Percentiles rank a stretch among this genome's conserved stretches.
phyloP scores from a whole-genome alignment of 179 eudicot species.

The Corrigiola litoralis region DNA sequence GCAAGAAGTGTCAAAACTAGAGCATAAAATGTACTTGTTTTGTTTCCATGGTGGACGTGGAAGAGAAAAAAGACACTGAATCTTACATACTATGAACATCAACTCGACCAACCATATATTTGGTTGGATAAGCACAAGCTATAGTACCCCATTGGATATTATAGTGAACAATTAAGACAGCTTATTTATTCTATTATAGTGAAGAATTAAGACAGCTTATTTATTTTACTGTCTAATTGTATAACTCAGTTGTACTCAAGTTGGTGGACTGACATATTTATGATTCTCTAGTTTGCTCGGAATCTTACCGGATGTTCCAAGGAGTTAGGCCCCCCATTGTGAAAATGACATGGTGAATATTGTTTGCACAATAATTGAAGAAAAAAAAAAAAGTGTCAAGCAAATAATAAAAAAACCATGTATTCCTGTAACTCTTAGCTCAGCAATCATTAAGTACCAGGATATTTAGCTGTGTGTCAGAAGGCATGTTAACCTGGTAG shows the following conservation, averaged over 20 bases:
- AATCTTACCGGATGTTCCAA: slow-evolving; percentile 17
- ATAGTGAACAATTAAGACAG: neutral
- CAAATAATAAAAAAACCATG: neutral
- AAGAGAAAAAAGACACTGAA: neutral
- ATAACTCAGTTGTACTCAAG: neutral
- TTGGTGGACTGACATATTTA: neutral
- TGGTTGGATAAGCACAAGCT: neutral
- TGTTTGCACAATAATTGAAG: neutral
- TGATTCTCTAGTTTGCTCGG: slow-evolving; percentile 9
- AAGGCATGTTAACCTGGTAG: slow-evolving; percentile 6
- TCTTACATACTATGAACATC: neutral
- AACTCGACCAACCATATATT: neutral
- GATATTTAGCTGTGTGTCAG: neutral
- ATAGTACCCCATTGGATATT: slow-evolving; percentile 2
- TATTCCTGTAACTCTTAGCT: neutral
- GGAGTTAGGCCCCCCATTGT: neutral
- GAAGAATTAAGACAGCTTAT: neutral
- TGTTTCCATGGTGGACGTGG: neutral
- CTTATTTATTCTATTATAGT: neutral
- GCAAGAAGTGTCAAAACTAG: too few species aligned
- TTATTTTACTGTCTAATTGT: neutral
- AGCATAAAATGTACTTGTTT: too few species aligned
- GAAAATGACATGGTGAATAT: slow-evolving; percentile 10
- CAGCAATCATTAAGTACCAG: neutral
- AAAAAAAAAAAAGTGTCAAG: too few species aligned